A percentile compares a stretch with the other conserved stretches of the same genome.
These are phyloP conservation scores for Sclerotinia glacialis DNA, from an alignment of 2,329 filamentous ascomycete genomes.

Conservation along the genomic window DNA sequence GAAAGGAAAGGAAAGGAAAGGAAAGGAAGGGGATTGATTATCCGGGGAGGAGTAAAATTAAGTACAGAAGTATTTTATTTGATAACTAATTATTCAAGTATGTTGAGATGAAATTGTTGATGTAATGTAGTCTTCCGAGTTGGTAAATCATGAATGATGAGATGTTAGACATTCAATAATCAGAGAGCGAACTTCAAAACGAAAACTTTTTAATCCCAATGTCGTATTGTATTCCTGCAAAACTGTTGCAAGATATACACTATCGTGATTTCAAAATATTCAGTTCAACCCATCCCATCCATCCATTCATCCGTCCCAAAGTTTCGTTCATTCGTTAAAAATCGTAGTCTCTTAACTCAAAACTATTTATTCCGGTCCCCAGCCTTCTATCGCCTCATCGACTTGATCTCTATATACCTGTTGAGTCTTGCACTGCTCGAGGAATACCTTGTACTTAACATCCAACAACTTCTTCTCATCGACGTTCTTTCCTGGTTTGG, in stretches of 20 bases:
- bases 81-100: no score
- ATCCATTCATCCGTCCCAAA: neutral
- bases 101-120: no score
- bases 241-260: neutral
- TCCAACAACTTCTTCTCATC: conserved; percentile 76
- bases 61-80: no score
- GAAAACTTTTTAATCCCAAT: neutral
- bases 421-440: conserved; percentile 87
- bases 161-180: no score
- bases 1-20: no score
- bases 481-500: conserved; percentile 68
- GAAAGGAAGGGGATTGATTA: no score
- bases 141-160: no score
- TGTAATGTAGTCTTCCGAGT: neutral
- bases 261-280: neutral
- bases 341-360: neutral
- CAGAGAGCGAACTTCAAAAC: neutral
- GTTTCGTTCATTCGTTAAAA: conserved; percentile 10
- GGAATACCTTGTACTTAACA: conserved; percentile 92
- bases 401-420: conserved; percentile 76
- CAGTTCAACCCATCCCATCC: neutral
- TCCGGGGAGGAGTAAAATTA: no score
- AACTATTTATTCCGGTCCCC: conserved; percentile 35
- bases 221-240: neutral
- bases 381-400: conserved; percentile 56